These are phyloP conservation scores for Penicillium argentinense DNA, from an alignment of 495 filamentous ascomycete species.

Conservation along the genomic window DNA sequence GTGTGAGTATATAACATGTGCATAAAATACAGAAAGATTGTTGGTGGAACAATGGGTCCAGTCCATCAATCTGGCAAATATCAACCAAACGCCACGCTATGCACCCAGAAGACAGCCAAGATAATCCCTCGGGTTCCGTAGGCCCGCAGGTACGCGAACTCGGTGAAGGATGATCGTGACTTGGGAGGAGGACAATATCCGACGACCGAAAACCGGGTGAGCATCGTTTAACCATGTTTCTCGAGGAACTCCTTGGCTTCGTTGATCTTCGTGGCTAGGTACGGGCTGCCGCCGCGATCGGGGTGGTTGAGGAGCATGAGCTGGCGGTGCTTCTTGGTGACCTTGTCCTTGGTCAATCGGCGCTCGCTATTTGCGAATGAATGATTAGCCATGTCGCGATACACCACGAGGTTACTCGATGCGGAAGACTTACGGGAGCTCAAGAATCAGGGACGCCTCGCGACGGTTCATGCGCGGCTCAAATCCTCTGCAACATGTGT, in stretches of 20 bases:
- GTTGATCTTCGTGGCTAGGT: constrained; percentile 95
- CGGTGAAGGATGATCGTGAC: not conserved
- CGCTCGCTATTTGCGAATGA: constrained; percentile 62
- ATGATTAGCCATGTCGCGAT: constrained; percentile 15
- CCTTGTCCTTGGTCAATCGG: constrained; percentile 80
- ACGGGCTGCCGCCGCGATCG: constrained; percentile 94
- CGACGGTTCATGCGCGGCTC: constrained; percentile 88
- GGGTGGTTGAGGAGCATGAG: constrained; percentile 98
- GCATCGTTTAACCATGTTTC: constrained; percentile 51
- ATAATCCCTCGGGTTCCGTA: constrained; percentile 1
- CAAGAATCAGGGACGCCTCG: constrained; percentile 88
- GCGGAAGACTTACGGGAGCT: constrained; percentile 71
- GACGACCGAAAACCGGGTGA: not conserved
- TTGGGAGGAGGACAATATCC: constrained; percentile 1
- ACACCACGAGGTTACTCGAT: not conserved
- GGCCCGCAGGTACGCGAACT: not conserved
- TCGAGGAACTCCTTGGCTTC: constrained; percentile 97
- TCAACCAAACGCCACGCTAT: constrained; percentile 50
- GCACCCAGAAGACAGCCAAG: constrained; percentile 32
- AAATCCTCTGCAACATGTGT: constrained; percentile 60
- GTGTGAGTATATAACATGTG: constrained; percentile 36
- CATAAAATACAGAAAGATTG: constrained; percentile 26
- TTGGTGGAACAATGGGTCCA: not conserved
- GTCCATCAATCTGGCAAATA: constrained; percentile 28
- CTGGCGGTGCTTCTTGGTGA: constrained; percentile 93